Conservation (phyloP, 208 protist species). For the Leishmania gerbilli region DNA sequence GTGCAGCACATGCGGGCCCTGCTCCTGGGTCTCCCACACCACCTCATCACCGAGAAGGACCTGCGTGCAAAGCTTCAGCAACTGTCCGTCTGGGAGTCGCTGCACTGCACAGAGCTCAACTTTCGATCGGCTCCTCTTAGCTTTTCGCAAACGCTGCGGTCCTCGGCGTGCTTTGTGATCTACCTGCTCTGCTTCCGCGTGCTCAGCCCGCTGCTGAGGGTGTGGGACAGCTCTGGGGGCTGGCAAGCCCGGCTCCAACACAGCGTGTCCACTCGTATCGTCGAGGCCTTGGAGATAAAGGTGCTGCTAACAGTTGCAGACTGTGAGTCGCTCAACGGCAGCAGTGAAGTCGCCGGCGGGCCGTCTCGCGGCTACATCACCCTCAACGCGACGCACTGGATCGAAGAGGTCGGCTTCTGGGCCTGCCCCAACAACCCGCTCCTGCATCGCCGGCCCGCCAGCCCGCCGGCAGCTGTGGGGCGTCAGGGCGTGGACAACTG, state of each 20-base stretch:
- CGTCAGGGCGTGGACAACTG: not conserved
- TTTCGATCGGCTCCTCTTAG: constrained; percentile 54
- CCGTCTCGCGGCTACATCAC: constrained; percentile 29
- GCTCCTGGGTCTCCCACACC: constrained; percentile 40
- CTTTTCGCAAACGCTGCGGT: constrained; percentile 38
- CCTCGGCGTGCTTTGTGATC: constrained; percentile 37
- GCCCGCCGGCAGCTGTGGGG: not conserved
- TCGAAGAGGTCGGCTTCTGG: constrained; percentile 85
- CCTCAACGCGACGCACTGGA: constrained; percentile 66
- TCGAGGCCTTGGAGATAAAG: constrained; percentile 41
- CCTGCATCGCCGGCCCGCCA: constrained; percentile 7
- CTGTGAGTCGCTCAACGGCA: not conserved
- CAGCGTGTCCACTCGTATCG: constrained; percentile 33
- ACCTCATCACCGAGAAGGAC: constrained; percentile 36
- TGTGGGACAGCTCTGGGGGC: constrained; percentile 17
- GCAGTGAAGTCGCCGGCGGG: not conserved
- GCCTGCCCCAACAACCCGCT: constrained; percentile 70
- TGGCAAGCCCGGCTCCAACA: constrained; percentile 39
- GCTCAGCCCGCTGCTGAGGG: constrained; percentile 19
- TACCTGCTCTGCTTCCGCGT: constrained; percentile 59
- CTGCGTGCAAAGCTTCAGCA: constrained; percentile 34
- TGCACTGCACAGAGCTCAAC: constrained; percentile 61
- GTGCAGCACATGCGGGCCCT: constrained; percentile 45
- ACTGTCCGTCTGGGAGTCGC: constrained; percentile 39
- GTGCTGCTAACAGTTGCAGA: constrained; percentile 40